Conservation (phyloP, 1,139 yeast species). For the Taphrina confusa region DNA sequence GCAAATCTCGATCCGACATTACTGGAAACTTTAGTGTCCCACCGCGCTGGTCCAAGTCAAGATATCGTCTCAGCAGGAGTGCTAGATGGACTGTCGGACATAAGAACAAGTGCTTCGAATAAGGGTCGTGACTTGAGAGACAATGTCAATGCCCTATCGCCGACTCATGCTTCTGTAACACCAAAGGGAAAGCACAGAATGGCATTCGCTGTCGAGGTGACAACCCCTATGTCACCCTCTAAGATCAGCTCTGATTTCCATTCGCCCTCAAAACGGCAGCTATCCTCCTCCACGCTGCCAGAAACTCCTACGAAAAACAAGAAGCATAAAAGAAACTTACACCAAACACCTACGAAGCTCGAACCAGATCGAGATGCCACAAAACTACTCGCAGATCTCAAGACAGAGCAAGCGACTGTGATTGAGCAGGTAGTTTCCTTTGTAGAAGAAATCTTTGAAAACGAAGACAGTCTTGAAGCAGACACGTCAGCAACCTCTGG, state of each 20-base stretch:
- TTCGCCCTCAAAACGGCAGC: neutral
- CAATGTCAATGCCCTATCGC: too few relatives aligned
- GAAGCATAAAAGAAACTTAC: neutral
- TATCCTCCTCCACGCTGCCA: neutral
- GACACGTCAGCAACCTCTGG: slow-evolving; percentile 45
- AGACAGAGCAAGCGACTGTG: slow-evolving; percentile 23
- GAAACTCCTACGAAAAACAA: slow-evolving; percentile 1
- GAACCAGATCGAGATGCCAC: neutral
- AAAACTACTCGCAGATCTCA: slow-evolving; percentile 7
- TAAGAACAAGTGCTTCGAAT: too few relatives aligned
- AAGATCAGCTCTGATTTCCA: too few relatives aligned
- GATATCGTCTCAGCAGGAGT: too few relatives aligned
- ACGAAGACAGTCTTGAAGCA: slow-evolving; percentile 40
- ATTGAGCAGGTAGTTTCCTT: slow-evolving; percentile 30
- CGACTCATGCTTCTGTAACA: too few relatives aligned
- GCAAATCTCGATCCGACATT: too few relatives aligned
- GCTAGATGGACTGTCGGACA: too few relatives aligned
- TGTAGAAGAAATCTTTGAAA: slow-evolving; percentile 41
- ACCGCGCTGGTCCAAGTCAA: too few relatives aligned
- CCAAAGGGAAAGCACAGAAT: too few relatives aligned
- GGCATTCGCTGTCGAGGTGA: neutral
- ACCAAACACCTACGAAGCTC: neutral
- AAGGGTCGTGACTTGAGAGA: too few relatives aligned
- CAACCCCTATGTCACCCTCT: too few relatives aligned
- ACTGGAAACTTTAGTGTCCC: too few relatives aligned